Percentiles rank a stretch among this genome's conserved stretches.
Conservation (phyloP, 805 yeast genomes). For the Komagataella mondaviorum region DNA sequence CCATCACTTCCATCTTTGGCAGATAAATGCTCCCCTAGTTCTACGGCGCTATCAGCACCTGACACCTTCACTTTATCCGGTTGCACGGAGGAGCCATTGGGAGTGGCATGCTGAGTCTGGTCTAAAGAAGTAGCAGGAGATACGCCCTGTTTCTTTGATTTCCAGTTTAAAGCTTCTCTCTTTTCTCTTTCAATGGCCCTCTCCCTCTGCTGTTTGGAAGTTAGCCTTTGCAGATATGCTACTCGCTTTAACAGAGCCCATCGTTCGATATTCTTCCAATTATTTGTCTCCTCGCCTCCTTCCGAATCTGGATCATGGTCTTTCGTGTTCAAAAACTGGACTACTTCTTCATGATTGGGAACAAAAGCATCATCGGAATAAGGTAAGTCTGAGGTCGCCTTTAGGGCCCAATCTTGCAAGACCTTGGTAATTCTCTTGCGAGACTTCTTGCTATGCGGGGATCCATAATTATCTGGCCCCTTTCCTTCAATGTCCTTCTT, state of each 20-base stretch:
- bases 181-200: constrained; percentile 24
- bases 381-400: constrained; percentile 9
- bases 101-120: background rate
- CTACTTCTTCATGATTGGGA: constrained; percentile 46
- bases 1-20: background rate
- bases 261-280: constrained; percentile 35
- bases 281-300: constrained; percentile 22
- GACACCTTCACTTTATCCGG: background rate
- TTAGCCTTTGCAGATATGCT: constrained; percentile 54
- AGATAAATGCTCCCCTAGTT: background rate
- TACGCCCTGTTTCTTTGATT: background rate
- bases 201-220: constrained; percentile 32
- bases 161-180: constrained; percentile 10
- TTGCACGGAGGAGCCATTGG: background rate
- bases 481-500: constrained; percentile 62
- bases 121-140: background rate
- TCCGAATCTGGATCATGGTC: constrained; percentile 17
- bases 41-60: background rate
- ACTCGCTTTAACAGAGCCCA: constrained; percentile 64
- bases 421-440: constrained; percentile 41
- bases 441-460: constrained; percentile 29
- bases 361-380: constrained; percentile 25
- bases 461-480: constrained; percentile 55
- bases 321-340: constrained; percentile 38
- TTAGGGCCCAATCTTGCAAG: constrained; percentile 26